phyloP scores from a whole-genome alignment of 257 asterid species.

The Thymus quinquecostatus region DNA sequence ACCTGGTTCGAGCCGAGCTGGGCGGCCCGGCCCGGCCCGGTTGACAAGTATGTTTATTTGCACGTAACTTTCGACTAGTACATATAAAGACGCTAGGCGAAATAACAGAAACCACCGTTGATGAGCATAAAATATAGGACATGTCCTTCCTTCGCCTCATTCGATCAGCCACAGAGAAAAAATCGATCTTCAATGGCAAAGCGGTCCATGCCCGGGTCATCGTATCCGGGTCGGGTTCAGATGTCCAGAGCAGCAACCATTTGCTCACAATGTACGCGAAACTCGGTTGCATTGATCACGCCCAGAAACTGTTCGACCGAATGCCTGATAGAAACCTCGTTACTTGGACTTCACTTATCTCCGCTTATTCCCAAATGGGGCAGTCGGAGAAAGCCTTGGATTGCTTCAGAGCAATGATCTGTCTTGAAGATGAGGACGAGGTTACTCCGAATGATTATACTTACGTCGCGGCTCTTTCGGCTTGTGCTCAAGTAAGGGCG shows the following conservation, averaged over 20 bases:
- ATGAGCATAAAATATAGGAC: conserved; percentile 1
- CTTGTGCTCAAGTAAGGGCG: conserved; percentile 55
- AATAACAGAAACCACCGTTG: background rate
- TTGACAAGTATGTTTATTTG: too few species aligned
- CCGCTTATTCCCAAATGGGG: conserved; percentile 61
- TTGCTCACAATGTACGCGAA: conserved; percentile 56
- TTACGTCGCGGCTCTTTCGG: conserved; percentile 64
- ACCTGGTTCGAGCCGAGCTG: too few species aligned
- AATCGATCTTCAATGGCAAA: conserved; percentile 53
- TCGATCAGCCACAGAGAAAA: conserved; percentile 51
- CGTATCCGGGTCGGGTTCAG: conserved; percentile 44
- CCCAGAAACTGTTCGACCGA: conserved; percentile 59
- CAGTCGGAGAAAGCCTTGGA: conserved; percentile 48
- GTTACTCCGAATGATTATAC: conserved; percentile 63
- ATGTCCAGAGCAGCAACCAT: conserved; percentile 58
- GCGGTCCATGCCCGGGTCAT: conserved; percentile 62
- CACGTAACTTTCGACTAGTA: too few species aligned
- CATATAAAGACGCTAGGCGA: too few species aligned
- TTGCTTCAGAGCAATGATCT: conserved; percentile 57
- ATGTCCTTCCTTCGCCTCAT: conserved; percentile 57
- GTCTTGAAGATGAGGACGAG: conserved; percentile 54
- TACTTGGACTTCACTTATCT: conserved; percentile 71
- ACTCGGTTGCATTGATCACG: conserved; percentile 37
- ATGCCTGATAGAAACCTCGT: conserved; percentile 60
- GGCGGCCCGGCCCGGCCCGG: too few species aligned